A percentile compares a stretch with the other conserved stretches of the same genome.
Evolutionary conservation across 768 basidiomycete species (phyloP).

Genomic region (Atractiella rhizophila): DNA sequence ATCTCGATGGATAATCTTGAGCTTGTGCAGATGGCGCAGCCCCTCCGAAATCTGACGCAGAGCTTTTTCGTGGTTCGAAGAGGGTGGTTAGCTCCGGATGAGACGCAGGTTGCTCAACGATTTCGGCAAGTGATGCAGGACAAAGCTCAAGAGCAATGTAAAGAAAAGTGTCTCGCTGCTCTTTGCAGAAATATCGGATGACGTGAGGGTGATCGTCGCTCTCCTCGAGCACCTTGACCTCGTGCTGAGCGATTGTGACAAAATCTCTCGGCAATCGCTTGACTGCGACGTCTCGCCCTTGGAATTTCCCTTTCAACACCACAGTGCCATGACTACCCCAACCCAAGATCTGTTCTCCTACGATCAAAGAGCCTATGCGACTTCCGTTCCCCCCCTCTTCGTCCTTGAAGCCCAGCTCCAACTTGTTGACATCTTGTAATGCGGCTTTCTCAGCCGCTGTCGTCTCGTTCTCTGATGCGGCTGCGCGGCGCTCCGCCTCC

Average conservation of each 20-base stretch:
- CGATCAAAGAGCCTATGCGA: not conserved
- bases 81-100: constrained; percentile 46
- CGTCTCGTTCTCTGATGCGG: constrained; percentile 19
- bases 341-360: constrained; percentile 30
- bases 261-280: constrained; percentile 89
- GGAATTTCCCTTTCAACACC: constrained; percentile 78
- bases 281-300: constrained; percentile 92
- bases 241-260: constrained; percentile 73
- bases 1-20: constrained; percentile 92
- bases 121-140: constrained; percentile 64
- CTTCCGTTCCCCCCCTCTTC: too few relatives aligned
- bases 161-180: constrained; percentile 71
- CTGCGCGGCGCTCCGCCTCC: constrained; percentile 20
- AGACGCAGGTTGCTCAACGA: constrained; percentile 50
- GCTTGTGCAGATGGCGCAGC: constrained; percentile 62
- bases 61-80: constrained; percentile 70
- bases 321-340: constrained; percentile 92
- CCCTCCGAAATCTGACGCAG: constrained; percentile 66
- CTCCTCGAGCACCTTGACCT: constrained; percentile 82
- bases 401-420: too few relatives aligned
- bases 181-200: constrained; percentile 94
- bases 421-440: too few relatives aligned
- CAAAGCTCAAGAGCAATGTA: constrained; percentile 94
- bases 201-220: constrained; percentile 97
- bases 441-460: too few relatives aligned